Evolutionary conservation across 768 basidiomycete genomes (phyloP), one percentile per base, ranked within the genome.

Genomic region (Lactarius tabidus): DNA sequence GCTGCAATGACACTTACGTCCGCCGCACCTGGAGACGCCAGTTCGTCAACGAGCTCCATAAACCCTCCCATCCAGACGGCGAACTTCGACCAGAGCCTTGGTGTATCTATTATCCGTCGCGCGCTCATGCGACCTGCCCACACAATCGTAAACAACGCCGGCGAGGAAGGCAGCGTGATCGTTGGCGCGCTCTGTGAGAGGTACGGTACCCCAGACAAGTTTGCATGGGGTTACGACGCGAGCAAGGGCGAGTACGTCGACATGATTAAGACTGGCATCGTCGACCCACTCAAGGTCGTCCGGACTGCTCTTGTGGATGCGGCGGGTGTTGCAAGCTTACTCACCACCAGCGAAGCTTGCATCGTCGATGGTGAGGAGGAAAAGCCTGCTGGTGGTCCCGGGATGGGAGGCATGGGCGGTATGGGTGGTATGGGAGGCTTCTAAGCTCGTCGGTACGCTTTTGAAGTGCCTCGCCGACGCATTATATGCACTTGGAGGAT

Each of bases 1-100:
- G 91, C 93, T 3, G 86, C 84, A 29, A 80, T 90, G 41, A 81
- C 88, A 64, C 85, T 95, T 54, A 69, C 84, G 14, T 87, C 87
- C 51, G 69, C 67, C 48, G 66, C 73, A 39, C 72, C 76, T 36
- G 74, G 75, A 57, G 48, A 71, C n/a, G 52, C 62, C 29, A 62
- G 57, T 20, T 2, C 59, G 14, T 57, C 65, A 52, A 57, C 64
- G 6, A 58, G 1, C 39, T 17, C 31, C 0, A 75, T 81, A 8
- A 80, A 81, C 18, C 75, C 85, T 2, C 81, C 87, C 45, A 86
- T 98, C 72, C 76, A 83, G 23, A 93, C 90, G 0, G 77, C 80
- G 76, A 98, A 98, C 90, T 98, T 98, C 73, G 96, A 98, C 80
- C 95, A 98, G 73, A 88, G 94, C 71, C 91, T 99, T 63, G 96